phyloP scores from a whole-genome alignment of 108 stramenopile species.

The Skeletonema potamos region DNA sequence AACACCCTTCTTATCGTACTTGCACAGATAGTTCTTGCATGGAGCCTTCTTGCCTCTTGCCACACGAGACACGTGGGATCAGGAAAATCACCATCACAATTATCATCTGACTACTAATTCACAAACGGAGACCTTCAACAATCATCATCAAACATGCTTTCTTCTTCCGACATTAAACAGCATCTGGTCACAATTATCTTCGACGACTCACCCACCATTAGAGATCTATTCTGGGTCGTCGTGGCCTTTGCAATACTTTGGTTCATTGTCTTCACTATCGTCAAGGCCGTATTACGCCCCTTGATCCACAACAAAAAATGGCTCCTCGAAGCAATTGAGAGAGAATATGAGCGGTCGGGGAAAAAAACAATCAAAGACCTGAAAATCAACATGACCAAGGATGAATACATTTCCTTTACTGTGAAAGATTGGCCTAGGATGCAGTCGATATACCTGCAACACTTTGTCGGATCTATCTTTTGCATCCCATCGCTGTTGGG shows the following conservation, averaged over 20 bases:
- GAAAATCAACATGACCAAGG: conserved; percentile 31
- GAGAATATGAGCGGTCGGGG: conserved; percentile 24
- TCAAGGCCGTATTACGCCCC: conserved; percentile 7
- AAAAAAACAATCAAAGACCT: background rate
- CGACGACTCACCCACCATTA: background rate
- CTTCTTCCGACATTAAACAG: background rate
- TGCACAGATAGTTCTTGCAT: too few species aligned
- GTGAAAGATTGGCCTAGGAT: conserved; percentile 25
- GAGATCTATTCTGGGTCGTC: conserved; percentile 8
- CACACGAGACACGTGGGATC: too few species aligned
- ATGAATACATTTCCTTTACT: conserved; percentile 7
- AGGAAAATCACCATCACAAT: too few species aligned
- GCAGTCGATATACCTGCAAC: conserved; percentile 20
- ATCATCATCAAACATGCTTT: background rate
- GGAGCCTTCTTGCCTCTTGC: too few species aligned
- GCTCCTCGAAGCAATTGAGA: conserved; percentile 29
- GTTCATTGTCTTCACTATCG: conserved; percentile 13
- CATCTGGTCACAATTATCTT: background rate
- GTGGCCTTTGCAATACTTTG: conserved; percentile 24
- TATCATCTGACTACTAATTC: too few species aligned
- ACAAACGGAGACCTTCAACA: too few species aligned
- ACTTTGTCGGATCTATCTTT: conserved; percentile 21
- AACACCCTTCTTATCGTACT: too few species aligned
- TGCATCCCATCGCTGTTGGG: conserved; percentile 25
- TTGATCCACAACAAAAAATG: conserved; percentile 24